A percentile compares a stretch with the other conserved stretches of the same genome.
phyloP scores from a whole-genome alignment of 768 basidiomycete genomes.

The Amanita polypyramis region DNA sequence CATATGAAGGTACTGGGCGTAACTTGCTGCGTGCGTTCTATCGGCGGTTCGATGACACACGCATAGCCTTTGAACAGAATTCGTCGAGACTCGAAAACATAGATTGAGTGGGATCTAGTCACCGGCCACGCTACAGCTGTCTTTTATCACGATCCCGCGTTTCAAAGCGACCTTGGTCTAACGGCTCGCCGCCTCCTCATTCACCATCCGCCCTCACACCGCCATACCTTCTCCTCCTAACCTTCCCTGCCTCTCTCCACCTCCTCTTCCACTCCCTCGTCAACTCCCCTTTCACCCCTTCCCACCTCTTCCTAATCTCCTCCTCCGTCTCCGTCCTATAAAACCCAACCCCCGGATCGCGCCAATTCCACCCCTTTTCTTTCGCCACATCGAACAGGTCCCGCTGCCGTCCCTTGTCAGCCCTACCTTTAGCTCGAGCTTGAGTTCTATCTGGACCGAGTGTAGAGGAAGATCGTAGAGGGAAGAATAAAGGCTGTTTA shows the following conservation, averaged over 20 bases:
- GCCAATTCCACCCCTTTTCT: conserved; percentile 40
- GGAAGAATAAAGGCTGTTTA: conserved; percentile 55
- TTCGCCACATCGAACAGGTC: conserved; percentile 40
- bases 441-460: too few species aligned
- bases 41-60: too few species aligned
- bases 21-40: too few species aligned
- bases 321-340: conserved; percentile 40
- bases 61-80: too few species aligned
- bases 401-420: conserved; percentile 24
- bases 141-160: too few species aligned
- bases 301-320: conserved; percentile 64
- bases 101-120: too few species aligned
- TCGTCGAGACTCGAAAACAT: too few species aligned
- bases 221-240: conserved; percentile 41
- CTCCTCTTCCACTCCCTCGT: conserved; percentile 73
- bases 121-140: too few species aligned
- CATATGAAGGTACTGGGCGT: too few species aligned
- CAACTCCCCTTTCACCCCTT: conserved; percentile 52
- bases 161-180: too few species aligned
- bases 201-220: conserved; percentile 23
- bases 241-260: conserved; percentile 66
- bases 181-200: too few species aligned
- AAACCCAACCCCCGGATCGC: conserved; percentile 30
- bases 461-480: conserved; percentile 19
- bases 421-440: too few species aligned